Base-by-base conservation (phyloP, 31 red algal species). In the Odonthalia washingtoniensis region DNA sequence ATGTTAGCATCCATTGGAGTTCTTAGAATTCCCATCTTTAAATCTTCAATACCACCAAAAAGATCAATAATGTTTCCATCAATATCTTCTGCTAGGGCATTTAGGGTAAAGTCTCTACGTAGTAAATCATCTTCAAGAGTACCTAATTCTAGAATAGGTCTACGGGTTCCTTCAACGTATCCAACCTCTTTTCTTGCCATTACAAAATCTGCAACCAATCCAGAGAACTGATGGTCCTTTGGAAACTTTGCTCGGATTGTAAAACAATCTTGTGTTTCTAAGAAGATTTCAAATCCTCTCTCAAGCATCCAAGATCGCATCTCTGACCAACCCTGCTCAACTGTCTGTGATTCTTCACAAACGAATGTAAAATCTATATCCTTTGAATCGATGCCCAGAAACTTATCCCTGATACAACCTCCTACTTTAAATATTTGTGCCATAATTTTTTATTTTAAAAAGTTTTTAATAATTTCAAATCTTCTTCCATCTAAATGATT, bases 41-140 rank as follows among this genome's bases (percentile, higher is more conserved):
- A 53, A 45, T 46, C 40, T 33, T 53, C 38, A 40, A 53, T 38
- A 45, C 75, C 75, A 30, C 75, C 75, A 53, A 53, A 79, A 52
- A 45, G 75, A 79, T 75, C 75, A 46, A 79, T 53, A 36, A 79
- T 38, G 53, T 52, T 26, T 24, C 75, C 75, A 36, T 79, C 46
- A 45, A 24, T 53, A 52, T 45, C 43, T 57, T 60, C 26, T 33
- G 75, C 75, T 36, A 79, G 44, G 37, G 75, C 75, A 45, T 79
- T 79, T 53, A 79, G 33, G 43, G 75, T 79, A 31, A 79, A 52
- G 75, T 79, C 75, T 44, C 75, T 44, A 33, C 75, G 75, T 38
- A 26, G 40, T 45, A 79, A 36, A 52, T 79, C 75, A 36, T 79
- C 75, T 60, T 79, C 75, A n/a, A 79, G n/a, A 24, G 75, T 79